Evolutionary conservation across 2,329 filamentous ascomycete genomes (phyloP), one percentile per base, ranked within the genome.

Genomic region (Mariannaea elegans): DNA sequence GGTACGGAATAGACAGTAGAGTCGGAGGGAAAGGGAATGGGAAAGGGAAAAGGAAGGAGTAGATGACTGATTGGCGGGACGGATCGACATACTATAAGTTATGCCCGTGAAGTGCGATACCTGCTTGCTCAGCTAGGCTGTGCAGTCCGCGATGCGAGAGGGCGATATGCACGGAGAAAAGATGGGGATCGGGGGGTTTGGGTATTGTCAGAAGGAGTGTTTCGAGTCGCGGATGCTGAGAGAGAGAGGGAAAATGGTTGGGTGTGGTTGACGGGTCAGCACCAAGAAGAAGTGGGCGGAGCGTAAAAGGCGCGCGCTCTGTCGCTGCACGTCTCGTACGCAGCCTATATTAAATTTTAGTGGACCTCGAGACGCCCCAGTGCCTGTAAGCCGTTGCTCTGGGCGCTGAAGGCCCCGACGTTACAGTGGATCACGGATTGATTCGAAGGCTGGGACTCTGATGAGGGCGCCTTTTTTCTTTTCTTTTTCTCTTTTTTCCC

Each of bases 181-280:
- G 41, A 54, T 38, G 53, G 29, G 45, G 41, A 24, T 52, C 31
- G 41, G 41, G 34, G 32, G 52, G 52, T 55, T 55, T 55, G 52
- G 52, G 34, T 32, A 47, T 48, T 55, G 52, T 55, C 52, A 19
- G 52, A 55, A 55, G 34, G 52, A 39, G 42, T 45, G 55, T 58
- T 58, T 58, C 55, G 55, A 51, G 51, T 51, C 55, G 47, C 47
- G 46, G 55, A 34, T 32, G 55, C 29, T 52, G 29, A 38, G 56
- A 45, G 51, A 54, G 52, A 55, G 56, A 50, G 44, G 46, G 27
- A 21, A 46, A 27, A 50, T 56, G 46, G 53, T 49, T 56, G 53
- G 53, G 49, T 21, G 45, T 50, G 53, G 38, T 34, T 44, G 46
- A 49, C 32, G 53, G 46, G 21, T 36, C 31, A 39, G 23, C 23